Base-by-base conservation (phyloP, 148 eudicot species). In the Rhododendron ovatum region DNA sequence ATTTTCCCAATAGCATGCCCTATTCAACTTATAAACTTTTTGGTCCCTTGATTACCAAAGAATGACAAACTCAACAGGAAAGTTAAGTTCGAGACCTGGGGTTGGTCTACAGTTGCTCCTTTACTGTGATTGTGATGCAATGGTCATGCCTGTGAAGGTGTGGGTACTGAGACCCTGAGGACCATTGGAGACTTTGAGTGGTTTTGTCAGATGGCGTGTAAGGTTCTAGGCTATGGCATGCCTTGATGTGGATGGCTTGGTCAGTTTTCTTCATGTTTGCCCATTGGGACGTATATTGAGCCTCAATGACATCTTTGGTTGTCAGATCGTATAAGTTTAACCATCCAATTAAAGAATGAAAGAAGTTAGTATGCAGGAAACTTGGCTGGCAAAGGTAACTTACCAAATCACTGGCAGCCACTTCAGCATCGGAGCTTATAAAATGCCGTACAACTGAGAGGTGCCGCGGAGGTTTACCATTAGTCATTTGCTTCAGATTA, bases 381-480 rank as follows among this genome's bases (percentile, higher is more conserved):
- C 17, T 50, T n/a, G 3, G 43, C 13, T 43, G 35, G 15, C 1
- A 33, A 87, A 45, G 45, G 51, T 1, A 78, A 50, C 88, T 83
- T 89, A 95, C 98, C 92, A 81, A 79, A n/a, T 94, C 92, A 77
- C 88, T 13, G 50, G 90, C 41, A 18, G 91, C 47, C 9, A 76
- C 83, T 22, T 91, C 90, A 12, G 88, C 39, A 53, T 91, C 82
- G 33, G 94, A 88, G 88, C 90, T 92, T 80, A 92, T 82, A 15
- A 93, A 92, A 91, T 91, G 95, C 6, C 90, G 92, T 33, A 91
- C 94, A 9, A 93, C 89, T 3, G 97, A 90, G 43, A 91, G 84
- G 48, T 94, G 93, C 85, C 92, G 88, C 4, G 96, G 98, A n/a
- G 96, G 98, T 84, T 89, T 94, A n/a, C 89, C 92, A 78, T 89